phyloP scores from a whole-genome alignment of 2,329 filamentous ascomycete species.

The Westerdykella aurantiaca region DNA sequence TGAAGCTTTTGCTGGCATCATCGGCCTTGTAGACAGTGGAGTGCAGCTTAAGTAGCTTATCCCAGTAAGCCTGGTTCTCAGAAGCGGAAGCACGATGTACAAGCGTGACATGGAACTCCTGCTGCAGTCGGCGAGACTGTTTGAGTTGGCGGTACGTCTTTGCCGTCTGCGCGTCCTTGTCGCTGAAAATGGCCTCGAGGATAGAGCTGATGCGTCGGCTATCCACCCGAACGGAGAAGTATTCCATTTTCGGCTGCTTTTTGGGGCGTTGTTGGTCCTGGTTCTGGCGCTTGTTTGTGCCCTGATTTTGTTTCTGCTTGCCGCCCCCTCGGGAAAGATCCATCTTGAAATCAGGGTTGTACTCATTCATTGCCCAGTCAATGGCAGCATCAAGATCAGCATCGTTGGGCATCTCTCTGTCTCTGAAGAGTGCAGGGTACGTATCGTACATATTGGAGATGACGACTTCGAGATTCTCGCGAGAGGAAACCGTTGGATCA shows the following conservation, averaged over 20 bases:
- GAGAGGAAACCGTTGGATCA: constrained; percentile 69
- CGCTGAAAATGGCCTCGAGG: constrained; percentile 65
- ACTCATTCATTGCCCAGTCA: constrained; percentile 65
- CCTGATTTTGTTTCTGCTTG: constrained; percentile 21
- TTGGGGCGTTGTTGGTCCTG: constrained; percentile 42
- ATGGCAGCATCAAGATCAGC: constrained; percentile 77
- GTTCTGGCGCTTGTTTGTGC: constrained; percentile 41
- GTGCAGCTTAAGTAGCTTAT: constrained; percentile 61
- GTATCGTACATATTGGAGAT: constrained; percentile 64
- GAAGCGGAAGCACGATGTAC: constrained; percentile 68
- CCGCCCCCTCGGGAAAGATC: constrained; percentile 55
- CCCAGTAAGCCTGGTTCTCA: constrained; percentile 66
- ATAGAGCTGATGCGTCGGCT: constrained; percentile 48
- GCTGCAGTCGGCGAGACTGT: constrained; percentile 67
- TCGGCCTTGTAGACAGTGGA: constrained; percentile 21
- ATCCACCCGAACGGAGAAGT: constrained; percentile 56
- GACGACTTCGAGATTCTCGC: constrained; percentile 77
- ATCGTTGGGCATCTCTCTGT: constrained; percentile 57
- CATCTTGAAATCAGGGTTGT: constrained; percentile 70
- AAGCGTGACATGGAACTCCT: constrained; percentile 88
- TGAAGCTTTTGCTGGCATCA: constrained; percentile 32
- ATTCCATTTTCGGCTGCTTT: constrained; percentile 53
- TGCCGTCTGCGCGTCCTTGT: constrained; percentile 49
- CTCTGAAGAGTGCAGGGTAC: constrained; percentile 69
- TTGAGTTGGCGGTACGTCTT: constrained; percentile 71